Evolutionary conservation across 306 rosid genomes (phyloP).

Genomic region (Rosa multiflora): DNA sequence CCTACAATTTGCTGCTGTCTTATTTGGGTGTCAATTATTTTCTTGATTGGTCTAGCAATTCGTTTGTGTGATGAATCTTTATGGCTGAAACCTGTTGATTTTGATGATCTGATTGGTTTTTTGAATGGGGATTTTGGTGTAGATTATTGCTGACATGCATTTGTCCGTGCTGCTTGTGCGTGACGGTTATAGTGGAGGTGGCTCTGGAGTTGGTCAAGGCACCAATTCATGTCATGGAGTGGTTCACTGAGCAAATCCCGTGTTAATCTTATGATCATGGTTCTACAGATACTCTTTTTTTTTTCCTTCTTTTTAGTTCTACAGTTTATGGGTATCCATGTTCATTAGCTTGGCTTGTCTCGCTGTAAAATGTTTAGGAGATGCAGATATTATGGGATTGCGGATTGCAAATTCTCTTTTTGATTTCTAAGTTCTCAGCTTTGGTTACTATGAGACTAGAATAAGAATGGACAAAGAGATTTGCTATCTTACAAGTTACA

Average conservation of each 20-base stretch:
- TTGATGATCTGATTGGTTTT: conserved; percentile 15
- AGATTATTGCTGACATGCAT: conserved; percentile 74
- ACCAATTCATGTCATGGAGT: conserved; percentile 81
- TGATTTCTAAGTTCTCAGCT: background rate
- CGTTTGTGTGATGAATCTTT: background rate
- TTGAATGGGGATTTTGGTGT: conserved; percentile 13
- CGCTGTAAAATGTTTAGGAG: background rate
- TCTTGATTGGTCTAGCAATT: background rate
- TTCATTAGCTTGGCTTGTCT: conserved; percentile 1
- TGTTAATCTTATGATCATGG: conserved; percentile 28
- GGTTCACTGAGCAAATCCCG: conserved; percentile 88
- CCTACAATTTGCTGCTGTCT: background rate
- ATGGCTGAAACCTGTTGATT: conserved; percentile 5
- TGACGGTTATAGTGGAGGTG: conserved; percentile 79
- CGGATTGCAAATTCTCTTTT: background rate
- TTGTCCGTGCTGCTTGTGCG: conserved; percentile 85
- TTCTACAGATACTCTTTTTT: background rate
- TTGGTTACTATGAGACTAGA: background rate
- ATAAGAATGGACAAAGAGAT: background rate
- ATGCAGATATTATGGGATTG: background rate
- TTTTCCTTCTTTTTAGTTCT: background rate
- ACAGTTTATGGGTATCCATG: background rate
- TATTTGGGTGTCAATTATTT: background rate
- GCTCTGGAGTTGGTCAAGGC: conserved; percentile 74
- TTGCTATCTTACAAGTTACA: background rate